phyloP scores from a whole-genome alignment of 2,329 filamentous ascomycete species.

The Aureobasidium zeae region DNA sequence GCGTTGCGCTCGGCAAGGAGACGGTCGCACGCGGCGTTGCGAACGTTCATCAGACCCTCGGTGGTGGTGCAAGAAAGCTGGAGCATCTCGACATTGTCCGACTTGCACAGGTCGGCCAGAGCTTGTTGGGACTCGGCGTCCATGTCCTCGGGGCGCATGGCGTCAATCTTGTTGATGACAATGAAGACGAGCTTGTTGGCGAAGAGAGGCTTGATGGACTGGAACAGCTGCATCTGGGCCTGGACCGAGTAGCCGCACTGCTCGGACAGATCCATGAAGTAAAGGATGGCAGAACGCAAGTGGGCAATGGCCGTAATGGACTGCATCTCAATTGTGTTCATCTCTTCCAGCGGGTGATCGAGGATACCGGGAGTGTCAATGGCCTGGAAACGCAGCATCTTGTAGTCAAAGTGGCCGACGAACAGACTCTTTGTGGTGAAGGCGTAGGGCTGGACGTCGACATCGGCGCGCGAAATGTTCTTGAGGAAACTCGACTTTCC shows the following conservation, averaged over 20 bases:
- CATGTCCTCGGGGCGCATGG: constrained; percentile 77
- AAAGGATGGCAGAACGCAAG: constrained; percentile 85
- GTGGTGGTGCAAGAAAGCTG: constrained; percentile 91
- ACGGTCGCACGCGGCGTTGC: constrained; percentile 89
- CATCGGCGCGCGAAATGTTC: constrained; percentile 86
- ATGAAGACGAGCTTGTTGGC: constrained; percentile 96
- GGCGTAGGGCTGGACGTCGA: constrained; percentile 94
- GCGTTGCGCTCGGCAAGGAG: constrained; percentile 87
- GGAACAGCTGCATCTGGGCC: constrained; percentile 89
- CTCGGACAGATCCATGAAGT: constrained; percentile 97
- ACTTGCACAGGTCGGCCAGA: constrained; percentile 70
- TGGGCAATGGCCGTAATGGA: constrained; percentile 96
- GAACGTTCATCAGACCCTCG: constrained; percentile 87
- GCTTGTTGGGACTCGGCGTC: constrained; percentile 68
- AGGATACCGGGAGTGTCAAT: constrained; percentile 98
- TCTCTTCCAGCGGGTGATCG: constrained; percentile 94
- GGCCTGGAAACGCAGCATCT: constrained; percentile 80
- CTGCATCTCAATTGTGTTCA: constrained; percentile 99
- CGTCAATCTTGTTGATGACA: constrained; percentile 97
- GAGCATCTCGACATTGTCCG: constrained; percentile 83
- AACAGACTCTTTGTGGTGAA: constrained; percentile 98
- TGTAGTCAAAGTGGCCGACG: constrained; percentile 96
- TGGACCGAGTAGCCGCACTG: constrained; percentile 91
- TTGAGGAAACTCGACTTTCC: constrained; percentile 94
- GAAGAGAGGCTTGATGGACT: constrained; percentile 93